phyloP scores from a whole-genome alignment of 768 basidiomycete genomes.

The Boletus rubroflammeus region DNA sequence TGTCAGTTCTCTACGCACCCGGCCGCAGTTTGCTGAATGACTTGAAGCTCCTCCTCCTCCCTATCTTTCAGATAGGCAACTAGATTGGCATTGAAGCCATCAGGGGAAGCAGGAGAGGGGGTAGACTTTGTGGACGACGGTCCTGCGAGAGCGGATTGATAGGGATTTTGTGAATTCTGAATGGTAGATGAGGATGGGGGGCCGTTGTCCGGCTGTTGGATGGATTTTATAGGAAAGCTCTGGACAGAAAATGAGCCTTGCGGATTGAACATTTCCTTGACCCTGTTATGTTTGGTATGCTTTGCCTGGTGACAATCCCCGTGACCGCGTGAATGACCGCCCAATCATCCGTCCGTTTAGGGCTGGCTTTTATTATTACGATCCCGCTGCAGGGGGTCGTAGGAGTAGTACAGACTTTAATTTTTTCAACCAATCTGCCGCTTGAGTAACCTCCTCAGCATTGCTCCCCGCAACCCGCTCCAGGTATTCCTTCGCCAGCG shows the following conservation, averaged over 20 bases:
- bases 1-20: slow-evolving; percentile 39
- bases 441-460: slow-evolving; percentile 74
- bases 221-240: slow-evolving; percentile 22
- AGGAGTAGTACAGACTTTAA: slow-evolving; percentile 38
- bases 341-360: slow-evolving; percentile 22
- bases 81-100: slow-evolving; percentile 26
- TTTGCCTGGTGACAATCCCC: slow-evolving; percentile 34
- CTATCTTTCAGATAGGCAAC: slow-evolving; percentile 33
- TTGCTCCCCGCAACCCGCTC: slow-evolving; percentile 75
- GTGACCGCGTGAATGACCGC: slow-evolving; percentile 36
- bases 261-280: slow-evolving; percentile 32
- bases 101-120: slow-evolving; percentile 6
- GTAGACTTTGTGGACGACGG: slow-evolving; percentile 22
- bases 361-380: slow-evolving; percentile 23
- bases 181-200: slow-evolving; percentile 1
- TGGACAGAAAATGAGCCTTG: slow-evolving; percentile 30
- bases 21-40: slow-evolving; percentile 43
- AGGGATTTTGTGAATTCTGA: slow-evolving; percentile 5
- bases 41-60: slow-evolving; percentile 49
- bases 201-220: slow-evolving; percentile 3
- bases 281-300: slow-evolving; percentile 38
- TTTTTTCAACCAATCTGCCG: slow-evolving; percentile 65
- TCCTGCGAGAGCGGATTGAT: slow-evolving; percentile 19
- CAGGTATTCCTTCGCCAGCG: slow-evolving; percentile 68
- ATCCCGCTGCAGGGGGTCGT: slow-evolving; percentile 9